Evolutionary conservation across 108 stramenopile species (phyloP), one percentile per base, ranked within the genome.

Genomic region (Fragilaria crotonensis): DNA sequence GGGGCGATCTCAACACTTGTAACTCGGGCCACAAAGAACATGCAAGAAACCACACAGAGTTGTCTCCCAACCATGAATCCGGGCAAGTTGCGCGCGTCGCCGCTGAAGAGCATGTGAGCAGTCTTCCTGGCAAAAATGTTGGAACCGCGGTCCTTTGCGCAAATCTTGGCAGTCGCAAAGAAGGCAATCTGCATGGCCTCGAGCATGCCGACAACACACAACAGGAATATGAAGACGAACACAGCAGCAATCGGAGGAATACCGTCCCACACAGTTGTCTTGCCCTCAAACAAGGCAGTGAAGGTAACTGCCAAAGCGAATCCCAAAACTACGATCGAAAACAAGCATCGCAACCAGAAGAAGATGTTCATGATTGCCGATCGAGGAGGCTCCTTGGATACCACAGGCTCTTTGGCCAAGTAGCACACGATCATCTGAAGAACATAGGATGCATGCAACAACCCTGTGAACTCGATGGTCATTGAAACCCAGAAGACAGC

Each of bases 121-220:
- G 83, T 91, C 51, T 59, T 60, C 48, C 57, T 47, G 56, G 81
- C 89, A 46, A 78, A 78, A 23, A 50, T 57, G 46, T 57, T 41
- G 5, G 45, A 53, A 55, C 77, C 73, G 44, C 74, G 77, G 31
- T 80, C 79, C 1, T 49, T 30, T 56, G 62, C 64, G 0, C 57
- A 51, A 20, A 91, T 45, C 76, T 86, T 91, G 67, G 84, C 71
- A 26, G 82, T 78, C 33, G 84, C 71, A 56, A 91, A 91, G 73
- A 83, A 85, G 58, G 90, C 90, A 71, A 91, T 88, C 63, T 91
- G 90, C 84, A 87, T 91, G 53, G 78, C 90, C 68, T 91, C 90
- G 19, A 91, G 70, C 48, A 84, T 73, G 68, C 90, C 90, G n/a
- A n/a, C n/a, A n/a, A n/a, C n/a, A n/a, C n/a, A n/a, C n/a, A n/a